Evolutionary conservation across 345 rosid genomes (phyloP), one percentile per base, ranked within the genome.

Genomic region (Citrus cavaleriei): DNA sequence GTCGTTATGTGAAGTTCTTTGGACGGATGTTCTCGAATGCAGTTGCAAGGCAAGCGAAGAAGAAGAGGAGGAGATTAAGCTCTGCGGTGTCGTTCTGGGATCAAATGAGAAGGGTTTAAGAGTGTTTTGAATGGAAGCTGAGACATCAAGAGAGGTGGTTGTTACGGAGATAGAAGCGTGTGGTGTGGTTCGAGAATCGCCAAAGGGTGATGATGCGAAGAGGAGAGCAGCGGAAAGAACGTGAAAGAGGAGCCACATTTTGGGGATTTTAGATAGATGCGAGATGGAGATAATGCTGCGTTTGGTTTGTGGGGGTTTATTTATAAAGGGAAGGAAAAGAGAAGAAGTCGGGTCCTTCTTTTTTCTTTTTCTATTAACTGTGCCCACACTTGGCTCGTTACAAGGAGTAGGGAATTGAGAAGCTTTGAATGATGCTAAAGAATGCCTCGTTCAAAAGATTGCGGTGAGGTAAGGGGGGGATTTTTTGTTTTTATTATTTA

Each of bases 11-110:
- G 78, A 60, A 49, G 79, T n/a, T 74, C 78, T 81, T 7, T 63
- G 82, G 35, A 93, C 51, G 0, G 91, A 85, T 73, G 77, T 74
- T 77, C 97, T 85, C 0, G 98, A 27, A 77, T 79, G 93, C 58
- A 94, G 86, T 72, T 87, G 85, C 55, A 94, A 74, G 34, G 81
- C 80, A 24, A 89, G 62, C 2, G 80, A 30, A 10, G 86, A 75
- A 0, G 88, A 61, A 30, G 86, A 46, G 13, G 51, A 22, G 12
- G 72, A 68, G 55, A 63, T 18, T 30, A 10, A 30, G 51, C 19
- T 67, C 21, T 38, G 51, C 34, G 21, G 32, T 30, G 65, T 46
- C 28, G 55, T 73, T 59, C 80, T 60, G 35, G 83, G 68, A 32
- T 37, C 21, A 38, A 75, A 40, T 10, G 81, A 79, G 62, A 82